A percentile compares a stretch with the other conserved stretches of the same genome.
Evolutionary conservation across 2,329 filamentous ascomycete genomes (phyloP).

Genomic region (Metarhizium rileyi): DNA sequence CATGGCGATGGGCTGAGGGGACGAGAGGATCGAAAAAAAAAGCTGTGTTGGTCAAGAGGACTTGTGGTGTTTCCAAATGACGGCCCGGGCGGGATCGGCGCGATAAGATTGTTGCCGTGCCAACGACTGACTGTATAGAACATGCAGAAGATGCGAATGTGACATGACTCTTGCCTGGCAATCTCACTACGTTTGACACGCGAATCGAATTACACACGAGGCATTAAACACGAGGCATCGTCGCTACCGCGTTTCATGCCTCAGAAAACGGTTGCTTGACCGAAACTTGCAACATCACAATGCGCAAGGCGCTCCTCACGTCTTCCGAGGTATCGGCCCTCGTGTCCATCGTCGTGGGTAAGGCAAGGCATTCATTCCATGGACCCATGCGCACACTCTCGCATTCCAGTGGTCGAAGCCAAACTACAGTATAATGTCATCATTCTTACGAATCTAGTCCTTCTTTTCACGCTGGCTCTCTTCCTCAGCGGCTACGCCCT

Average conservation of each 20-base stretch:
- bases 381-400: background rate
- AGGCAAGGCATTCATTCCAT: slow-evolving; percentile 11
- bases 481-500: slow-evolving; percentile 83
- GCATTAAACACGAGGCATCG: background rate
- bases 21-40: no score
- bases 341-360: slow-evolving; percentile 55
- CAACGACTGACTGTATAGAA: slow-evolving; percentile 19
- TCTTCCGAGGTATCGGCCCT: slow-evolving; percentile 62
- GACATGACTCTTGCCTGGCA: background rate
- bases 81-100: slow-evolving; percentile 5
- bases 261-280: background rate
- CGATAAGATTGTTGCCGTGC: slow-evolving; percentile 36
- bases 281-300: slow-evolving; percentile 7
- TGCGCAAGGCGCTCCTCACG: slow-evolving; percentile 48
- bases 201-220: background rate
- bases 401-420: slow-evolving; percentile 13
- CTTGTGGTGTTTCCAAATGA: slow-evolving; percentile 5
- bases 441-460: slow-evolving; percentile 36
- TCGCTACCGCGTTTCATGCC: background rate
- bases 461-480: slow-evolving; percentile 69
- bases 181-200: background rate
- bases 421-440: no score
- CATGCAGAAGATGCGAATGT: no score
- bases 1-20: slow-evolving; percentile 15
- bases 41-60: background rate